phyloP scores from a whole-genome alignment of 805 yeast genomes.

The Ogataea paraovalis region DNA sequence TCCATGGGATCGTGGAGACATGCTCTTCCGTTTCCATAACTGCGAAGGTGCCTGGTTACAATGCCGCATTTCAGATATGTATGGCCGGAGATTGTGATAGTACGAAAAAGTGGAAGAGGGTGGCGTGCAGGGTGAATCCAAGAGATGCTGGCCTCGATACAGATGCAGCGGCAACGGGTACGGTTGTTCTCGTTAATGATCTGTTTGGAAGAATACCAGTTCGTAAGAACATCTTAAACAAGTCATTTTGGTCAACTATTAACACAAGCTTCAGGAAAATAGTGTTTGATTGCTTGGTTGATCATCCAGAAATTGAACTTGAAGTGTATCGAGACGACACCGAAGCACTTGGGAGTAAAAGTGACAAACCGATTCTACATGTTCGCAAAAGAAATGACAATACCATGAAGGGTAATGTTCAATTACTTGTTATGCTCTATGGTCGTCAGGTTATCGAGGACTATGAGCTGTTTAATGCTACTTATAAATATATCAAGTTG shows the following conservation, averaged over 20 bases:
- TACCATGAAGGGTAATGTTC: neutral
- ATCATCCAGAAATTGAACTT: conserved; percentile 23
- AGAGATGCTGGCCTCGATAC: neutral
- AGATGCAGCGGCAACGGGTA: too few species aligned
- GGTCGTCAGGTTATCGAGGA: conserved; percentile 25
- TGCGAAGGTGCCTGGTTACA: conserved; percentile 37
- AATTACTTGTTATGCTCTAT: conserved; percentile 26
- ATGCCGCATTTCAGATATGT: conserved; percentile 25
- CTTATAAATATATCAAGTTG: conserved; percentile 25
- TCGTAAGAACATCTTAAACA: conserved; percentile 30
- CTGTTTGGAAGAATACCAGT: conserved; percentile 44
- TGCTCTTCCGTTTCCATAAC: conserved; percentile 41
- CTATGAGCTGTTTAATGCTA: conserved; percentile 28
- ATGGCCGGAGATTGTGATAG: conserved; percentile 14
- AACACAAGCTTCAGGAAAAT: conserved; percentile 28
- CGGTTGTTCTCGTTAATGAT: conserved; percentile 34
- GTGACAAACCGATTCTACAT: neutral
- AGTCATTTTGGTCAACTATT: conserved; percentile 20
- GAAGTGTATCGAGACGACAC: conserved; percentile 8
- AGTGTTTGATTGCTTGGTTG: conserved; percentile 29
- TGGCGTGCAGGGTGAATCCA: neutral
- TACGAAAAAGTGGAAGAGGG: too few species aligned
- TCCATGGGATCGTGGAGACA: conserved; percentile 49
- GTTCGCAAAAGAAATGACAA: neutral
- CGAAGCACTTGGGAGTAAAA: too few species aligned